Evolutionary conservation across 2,329 filamentous ascomycete genomes (phyloP), one percentile per base, ranked within the genome.

Genomic region (Fusarium sp.): DNA sequence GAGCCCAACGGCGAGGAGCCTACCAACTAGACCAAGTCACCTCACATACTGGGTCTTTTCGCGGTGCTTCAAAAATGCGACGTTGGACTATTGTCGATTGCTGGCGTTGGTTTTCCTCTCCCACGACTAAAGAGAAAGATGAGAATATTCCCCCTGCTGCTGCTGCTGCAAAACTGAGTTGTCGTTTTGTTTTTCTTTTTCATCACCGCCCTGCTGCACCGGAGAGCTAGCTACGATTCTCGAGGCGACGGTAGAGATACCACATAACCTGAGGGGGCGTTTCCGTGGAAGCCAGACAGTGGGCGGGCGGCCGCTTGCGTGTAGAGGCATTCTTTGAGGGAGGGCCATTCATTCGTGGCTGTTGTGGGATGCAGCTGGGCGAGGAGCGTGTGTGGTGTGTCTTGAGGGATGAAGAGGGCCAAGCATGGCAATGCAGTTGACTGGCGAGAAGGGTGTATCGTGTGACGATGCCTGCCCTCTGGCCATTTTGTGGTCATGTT

Each of bases 1-100:
- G 88, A 91, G 77, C 83, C 88, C 78, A 90, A 90, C 77, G 88
- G 88, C 82, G 87, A 89, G 66, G 83, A 75, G 63, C 73, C 86
- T 79, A 86, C 89, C 75, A 86, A 84, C 82, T 87, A 88, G 76
- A 79, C 78, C 71, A 68, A 72, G 64, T 73, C 75, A 72, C 76
- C 72, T 79, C 72, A 75, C 68, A 72, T 76, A 75, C 69, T 73
- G 77, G 78, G 77, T 78, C 79, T 80, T 79, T 79, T 74, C 76
- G 80, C 73, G 79, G 76, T 79, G 78, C 77, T 78, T 76, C 76
- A 79, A 80, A 72, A 81, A 80, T 81, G 81, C 83, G 82, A 84
- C 82, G 81, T 84, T 85, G 84, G 82, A 83, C 81, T 84, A 81
- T 83, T 83, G 83, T 84, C 83, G 81, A 81, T 80, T 84, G 80